Evolutionary conservation across 2,329 filamentous ascomycete species (phyloP).

Genomic region (Capronia epimyces): DNA sequence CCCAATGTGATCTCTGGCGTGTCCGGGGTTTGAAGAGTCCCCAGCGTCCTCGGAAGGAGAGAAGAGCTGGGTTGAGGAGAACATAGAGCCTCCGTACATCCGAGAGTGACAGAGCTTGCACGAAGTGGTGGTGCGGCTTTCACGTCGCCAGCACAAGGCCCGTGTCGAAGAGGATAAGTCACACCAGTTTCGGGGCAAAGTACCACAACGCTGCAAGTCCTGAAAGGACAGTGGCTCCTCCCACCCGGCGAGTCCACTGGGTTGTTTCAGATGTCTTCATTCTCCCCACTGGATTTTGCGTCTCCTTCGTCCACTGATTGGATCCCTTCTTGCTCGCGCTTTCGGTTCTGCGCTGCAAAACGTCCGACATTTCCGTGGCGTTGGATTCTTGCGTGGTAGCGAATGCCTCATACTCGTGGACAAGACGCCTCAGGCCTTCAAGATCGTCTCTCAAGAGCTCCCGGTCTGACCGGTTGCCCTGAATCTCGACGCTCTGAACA

Average conservation of each 20-base stretch:
- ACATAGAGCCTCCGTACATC: slow-evolving; percentile 9
- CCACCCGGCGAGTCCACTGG: slow-evolving; percentile 28
- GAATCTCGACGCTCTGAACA: slow-evolving; percentile 92
- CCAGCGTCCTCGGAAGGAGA: slow-evolving; percentile 12
- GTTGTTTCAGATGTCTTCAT: slow-evolving; percentile 23
- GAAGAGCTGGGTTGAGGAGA: slow-evolving; percentile 13
- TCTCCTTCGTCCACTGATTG: slow-evolving; percentile 2
- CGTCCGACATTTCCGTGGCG: slow-evolving; percentile 19
- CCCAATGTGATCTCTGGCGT: slow-evolving; percentile 22
- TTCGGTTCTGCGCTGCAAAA: slow-evolving; percentile 11
- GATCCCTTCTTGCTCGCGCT: not conserved
- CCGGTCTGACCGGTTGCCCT: slow-evolving; percentile 55
- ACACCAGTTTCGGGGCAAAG: slow-evolving; percentile 27
- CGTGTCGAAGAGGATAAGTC: slow-evolving; percentile 5
- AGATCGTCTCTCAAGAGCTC: slow-evolving; percentile 62
- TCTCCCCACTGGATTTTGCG: slow-evolving; percentile 12
- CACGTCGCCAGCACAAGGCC: not conserved
- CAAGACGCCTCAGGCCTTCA: slow-evolving; percentile 60
- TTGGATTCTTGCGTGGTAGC: slow-evolving; percentile 25
- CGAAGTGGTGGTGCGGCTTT: too few relatives aligned
- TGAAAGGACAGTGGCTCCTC: slow-evolving; percentile 29
- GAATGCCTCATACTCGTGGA: slow-evolving; percentile 44
- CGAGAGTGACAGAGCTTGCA: not conserved
- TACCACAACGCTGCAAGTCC: slow-evolving; percentile 32
- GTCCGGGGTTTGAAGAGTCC: slow-evolving; percentile 16